These are phyloP conservation scores for Trichoderma sp. DNA, from an alignment of 2,329 filamentous ascomycete genomes.

Conservation along the genomic window DNA sequence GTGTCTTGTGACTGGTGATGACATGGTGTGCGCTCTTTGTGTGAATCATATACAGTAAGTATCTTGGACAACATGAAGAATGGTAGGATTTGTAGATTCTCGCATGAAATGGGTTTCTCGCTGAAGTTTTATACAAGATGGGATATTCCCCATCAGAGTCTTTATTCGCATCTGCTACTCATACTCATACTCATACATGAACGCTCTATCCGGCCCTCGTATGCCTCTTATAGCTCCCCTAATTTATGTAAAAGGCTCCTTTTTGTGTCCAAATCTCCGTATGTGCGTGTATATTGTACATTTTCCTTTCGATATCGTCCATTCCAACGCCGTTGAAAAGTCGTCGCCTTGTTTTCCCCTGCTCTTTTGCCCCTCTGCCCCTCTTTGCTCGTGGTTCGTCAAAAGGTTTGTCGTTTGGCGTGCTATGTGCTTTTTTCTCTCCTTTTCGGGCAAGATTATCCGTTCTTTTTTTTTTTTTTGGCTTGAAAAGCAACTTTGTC, in stretches of 20 bases:
- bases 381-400: neutral
- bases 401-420: neutral
- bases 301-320: neutral
- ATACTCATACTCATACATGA: slow-evolving; percentile 5
- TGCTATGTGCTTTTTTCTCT: neutral
- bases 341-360: neutral
- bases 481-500: neutral
- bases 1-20: neutral
- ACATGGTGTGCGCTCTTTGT: neutral
- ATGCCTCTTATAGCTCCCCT: neutral
- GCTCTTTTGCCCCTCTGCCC: neutral
- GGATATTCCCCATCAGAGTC: neutral
- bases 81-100: neutral
- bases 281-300: slow-evolving; percentile 3
- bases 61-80: too few species aligned
- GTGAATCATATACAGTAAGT: too few species aligned
- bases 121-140: neutral
- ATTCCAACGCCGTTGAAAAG: neutral
- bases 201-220: neutral
- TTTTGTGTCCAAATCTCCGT: neutral
- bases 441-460: neutral
- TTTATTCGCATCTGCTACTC: neutral
- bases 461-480: neutral
- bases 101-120: neutral
- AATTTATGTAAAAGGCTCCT: neutral